phyloP scores from a whole-genome alignment of 768 basidiomycete species.

The Phylloporus sp. region DNA sequence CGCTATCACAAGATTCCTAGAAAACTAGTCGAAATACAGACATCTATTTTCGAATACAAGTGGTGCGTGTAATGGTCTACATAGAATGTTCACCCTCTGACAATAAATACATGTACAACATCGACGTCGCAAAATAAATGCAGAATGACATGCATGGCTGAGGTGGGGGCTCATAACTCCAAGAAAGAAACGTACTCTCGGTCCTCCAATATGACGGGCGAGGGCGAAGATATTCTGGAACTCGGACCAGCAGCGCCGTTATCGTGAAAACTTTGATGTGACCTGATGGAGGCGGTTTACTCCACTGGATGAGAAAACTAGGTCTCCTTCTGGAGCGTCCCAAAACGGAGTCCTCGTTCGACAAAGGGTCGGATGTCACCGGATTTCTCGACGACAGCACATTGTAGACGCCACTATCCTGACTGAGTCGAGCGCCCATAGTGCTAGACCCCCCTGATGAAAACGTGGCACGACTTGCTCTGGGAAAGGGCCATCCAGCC shows the following conservation, averaged over 20 bases:
- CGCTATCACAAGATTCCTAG: background rate
- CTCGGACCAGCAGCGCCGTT: background rate
- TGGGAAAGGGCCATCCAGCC: background rate
- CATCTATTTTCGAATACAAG: background rate
- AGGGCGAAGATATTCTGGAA: background rate
- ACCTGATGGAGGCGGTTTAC: background rate
- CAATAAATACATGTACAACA: background rate
- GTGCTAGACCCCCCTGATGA: slow-evolving; percentile 11
- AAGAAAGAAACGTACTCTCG: slow-evolving; percentile 25
- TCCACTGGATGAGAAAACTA: slow-evolving; percentile 1
- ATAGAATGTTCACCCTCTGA: background rate
- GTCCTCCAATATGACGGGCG: slow-evolving; percentile 10
- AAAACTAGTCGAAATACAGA: background rate
- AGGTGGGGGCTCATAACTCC: slow-evolving; percentile 13
- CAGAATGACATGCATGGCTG: background rate
- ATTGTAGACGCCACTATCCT: background rate
- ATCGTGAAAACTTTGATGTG: background rate
- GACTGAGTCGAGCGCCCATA: background rate
- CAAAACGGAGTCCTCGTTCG: background rate
- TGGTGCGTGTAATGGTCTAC: background rate
- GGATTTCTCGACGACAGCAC: slow-evolving; percentile 2
- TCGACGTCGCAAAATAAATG: background rate
- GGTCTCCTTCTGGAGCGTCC: background rate
- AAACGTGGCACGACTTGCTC: slow-evolving; percentile 8
- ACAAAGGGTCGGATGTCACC: background rate